Base-by-base conservation (phyloP, 2,329 filamentous ascomycete genomes). In the Rhexocercosporidium sp. region DNA sequence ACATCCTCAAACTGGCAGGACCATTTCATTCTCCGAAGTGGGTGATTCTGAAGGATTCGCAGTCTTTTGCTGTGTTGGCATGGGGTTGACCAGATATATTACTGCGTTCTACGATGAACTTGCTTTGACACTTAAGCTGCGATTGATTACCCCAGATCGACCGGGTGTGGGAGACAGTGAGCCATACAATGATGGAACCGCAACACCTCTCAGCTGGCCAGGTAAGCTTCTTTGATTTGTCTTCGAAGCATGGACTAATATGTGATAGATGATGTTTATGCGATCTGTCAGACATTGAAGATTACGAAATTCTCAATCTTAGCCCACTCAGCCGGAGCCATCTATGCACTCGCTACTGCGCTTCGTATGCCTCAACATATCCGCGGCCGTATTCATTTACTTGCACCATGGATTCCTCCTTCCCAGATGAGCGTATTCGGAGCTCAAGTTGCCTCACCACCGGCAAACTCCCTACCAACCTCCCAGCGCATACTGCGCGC, bases 71-170 rank as follows among this genome's bases (percentile, higher is more conserved):
- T 99, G 96, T 75, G 94, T 99, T 2, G 96, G 96, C 22, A 99
- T 99, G 96, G 96, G 96, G 0, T 80, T 99, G 74, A 99, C 96
- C 12, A 88, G 96, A 79, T 99, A 96, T 77, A 92, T 99, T 67
- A 97, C 93, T 68, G 94, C 94, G 0, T 99, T 99, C 77, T 99
- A 98, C 77, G 96, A 99, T 77, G 96, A 99, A 78, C 83, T 99
- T 62, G 96, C 96, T 2, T 82, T 92, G 75, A 97, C 94, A 0
- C 82, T 99, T 67, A 96, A 93, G 78, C 81, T 99, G 65, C 89
- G 96, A 22, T 84, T 99, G 61, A 97, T 99, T 72, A 98, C 96
- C 0, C 92, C 95, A 6, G 96, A 99, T 78, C 88, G 96, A 62
- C 96, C 96, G 64, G 96, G 96, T 29, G 93, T 99, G 18, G 96